Evolutionary conservation across 345 rosid genomes (phyloP).

Genomic region (Eucalyptus curtisii): DNA sequence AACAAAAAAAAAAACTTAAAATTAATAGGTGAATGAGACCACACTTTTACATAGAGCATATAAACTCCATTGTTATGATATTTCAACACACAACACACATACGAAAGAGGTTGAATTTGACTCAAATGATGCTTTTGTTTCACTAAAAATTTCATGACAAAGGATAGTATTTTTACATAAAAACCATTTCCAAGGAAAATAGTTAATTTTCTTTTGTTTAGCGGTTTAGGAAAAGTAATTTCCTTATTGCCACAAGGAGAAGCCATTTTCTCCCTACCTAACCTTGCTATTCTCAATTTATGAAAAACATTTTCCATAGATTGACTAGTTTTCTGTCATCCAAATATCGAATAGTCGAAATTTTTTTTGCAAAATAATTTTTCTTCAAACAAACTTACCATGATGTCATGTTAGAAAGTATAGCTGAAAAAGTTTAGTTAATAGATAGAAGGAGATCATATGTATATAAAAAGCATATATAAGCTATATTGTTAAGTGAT

Average conservation of each 20-base stretch:
- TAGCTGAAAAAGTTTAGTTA: neutral
- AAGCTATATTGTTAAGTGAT: neutral
- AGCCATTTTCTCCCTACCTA: neutral
- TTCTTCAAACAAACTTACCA: neutral
- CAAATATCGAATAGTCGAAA: rapidly evolving
- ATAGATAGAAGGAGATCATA: neutral
- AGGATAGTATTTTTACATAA: neutral
- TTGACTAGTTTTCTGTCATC: neutral
- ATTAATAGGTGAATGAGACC: neutral
- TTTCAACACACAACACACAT: neutral
- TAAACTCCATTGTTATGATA: neutral
- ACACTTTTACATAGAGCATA: rapidly evolving
- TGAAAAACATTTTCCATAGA: neutral
- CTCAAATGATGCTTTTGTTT: neutral
- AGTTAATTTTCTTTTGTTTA: neutral
- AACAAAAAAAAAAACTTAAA: neutral
- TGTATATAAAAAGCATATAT: neutral
- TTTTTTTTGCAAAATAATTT: neutral
- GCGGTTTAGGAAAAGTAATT: neutral
- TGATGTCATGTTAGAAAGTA: neutral
- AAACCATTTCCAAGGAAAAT: neutral
- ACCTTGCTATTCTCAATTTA: neutral
- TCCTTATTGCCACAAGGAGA: neutral
- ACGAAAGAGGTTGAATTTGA: neutral
- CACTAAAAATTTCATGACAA: neutral